Conservation (phyloP, 2,329 filamentous ascomycete species). For the Calycina herbarum region DNA sequence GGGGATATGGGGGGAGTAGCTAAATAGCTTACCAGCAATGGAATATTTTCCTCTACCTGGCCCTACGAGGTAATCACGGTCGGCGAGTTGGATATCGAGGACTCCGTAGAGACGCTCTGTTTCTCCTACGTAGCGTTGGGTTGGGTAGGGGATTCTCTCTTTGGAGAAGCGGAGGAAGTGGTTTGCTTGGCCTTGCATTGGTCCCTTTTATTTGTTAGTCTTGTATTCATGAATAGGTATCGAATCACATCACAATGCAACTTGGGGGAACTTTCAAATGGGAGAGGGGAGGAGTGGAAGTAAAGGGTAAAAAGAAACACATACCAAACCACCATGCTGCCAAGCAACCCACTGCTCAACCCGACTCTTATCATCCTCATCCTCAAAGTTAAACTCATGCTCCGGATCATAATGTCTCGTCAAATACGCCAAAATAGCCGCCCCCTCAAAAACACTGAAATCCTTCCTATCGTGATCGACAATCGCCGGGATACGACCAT, state of each 20-base stretch:
- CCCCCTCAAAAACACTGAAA: constrained; percentile 71
- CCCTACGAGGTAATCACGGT: constrained; percentile 55
- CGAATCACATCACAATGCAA: too few species aligned
- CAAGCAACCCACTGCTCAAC: constrained; percentile 65
- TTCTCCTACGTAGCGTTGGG: constrained; percentile 75
- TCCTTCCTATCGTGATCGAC: constrained; percentile 63
- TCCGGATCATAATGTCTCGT: constrained; percentile 70
- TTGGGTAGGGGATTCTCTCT: constrained; percentile 68
- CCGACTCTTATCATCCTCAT: constrained; percentile 45
- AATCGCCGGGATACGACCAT: constrained; percentile 65
- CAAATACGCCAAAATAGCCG: constrained; percentile 73
- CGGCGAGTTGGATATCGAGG: constrained; percentile 63
- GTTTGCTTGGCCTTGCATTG: constrained; percentile 73
- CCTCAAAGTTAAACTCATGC: constrained; percentile 63
- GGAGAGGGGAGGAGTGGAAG: too few species aligned
- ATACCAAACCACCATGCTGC: constrained; percentile 46
- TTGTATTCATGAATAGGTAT: neutral
- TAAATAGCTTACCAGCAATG: constrained; percentile 46
- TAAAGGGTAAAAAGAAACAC: constrained; percentile 6
- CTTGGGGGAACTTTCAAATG: too few species aligned
- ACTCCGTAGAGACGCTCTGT: constrained; percentile 72
- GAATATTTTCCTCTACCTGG: constrained; percentile 55
- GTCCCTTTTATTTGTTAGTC: constrained; percentile 54
- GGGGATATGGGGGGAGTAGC: too few species aligned
- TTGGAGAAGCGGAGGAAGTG: constrained; percentile 70